Base-by-base conservation (phyloP, 257 asterid genomes). In the Oldenlandia corymbosa region DNA sequence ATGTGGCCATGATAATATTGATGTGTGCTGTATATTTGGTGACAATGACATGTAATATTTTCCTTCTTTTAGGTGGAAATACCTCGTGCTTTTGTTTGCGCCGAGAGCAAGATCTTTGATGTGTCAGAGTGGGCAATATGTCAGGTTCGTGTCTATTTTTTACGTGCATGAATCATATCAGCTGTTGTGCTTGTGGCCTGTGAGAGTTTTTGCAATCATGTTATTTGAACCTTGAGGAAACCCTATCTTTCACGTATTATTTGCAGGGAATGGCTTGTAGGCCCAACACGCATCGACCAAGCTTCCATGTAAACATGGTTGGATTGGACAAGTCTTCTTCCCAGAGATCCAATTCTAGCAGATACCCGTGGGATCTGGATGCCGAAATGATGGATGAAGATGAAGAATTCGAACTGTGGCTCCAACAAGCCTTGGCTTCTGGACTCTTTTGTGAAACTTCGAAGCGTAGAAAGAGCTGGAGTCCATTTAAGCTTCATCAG, bases 41-140 rank as follows among this genome's bases (percentile, higher is more conserved):
- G 31, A 60, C 13, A 23, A 47, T 66, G 52, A 39, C 42, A 6
- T 51, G 36, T 53, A 46, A 37, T 34, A 49, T 62, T 66, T 42
- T 68, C 64, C 42, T 8, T 3, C 52, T 3, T 75, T 20, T 72
- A 90, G 99, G 86, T 84, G 82, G 97, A 90, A 72, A 90, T 90
- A 72, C 97, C 97, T 10, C 85, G 97, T 36, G 99, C 99, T 36
- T 93, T 93, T 73, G 99, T 94, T 23, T 94, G 97, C 51, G 97
- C 97, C 60, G 99, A 94, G 81, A 85, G 84, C 88, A 94, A 65
- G 81, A 82, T 94, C 60, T 94, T 90, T 65, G 99, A 94, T 67
- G 99, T 94, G 32, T 94, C 99, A 0, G 99, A 94, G 76, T 94
- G 99, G 99, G 99, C 99, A 31, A 83, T 83, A 79, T 94, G 99